Conservation (phyloP, 164 flowering plant genomes). For the Kalanchoe fedtschenkoi region DNA sequence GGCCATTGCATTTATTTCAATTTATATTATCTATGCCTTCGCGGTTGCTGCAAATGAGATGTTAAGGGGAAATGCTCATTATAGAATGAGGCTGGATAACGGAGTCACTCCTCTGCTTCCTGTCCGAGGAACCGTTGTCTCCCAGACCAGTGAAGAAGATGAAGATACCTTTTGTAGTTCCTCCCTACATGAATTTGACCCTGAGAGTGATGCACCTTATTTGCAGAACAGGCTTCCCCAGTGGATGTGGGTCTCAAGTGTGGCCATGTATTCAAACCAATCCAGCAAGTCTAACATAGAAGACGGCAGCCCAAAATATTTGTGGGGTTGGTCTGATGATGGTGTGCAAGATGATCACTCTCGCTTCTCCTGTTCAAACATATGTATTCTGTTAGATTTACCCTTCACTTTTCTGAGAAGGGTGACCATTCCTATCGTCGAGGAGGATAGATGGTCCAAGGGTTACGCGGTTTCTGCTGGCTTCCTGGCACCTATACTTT, state of each 20-base stretch:
- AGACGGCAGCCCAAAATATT: conserved; percentile 28
- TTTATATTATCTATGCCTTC: conserved; percentile 66
- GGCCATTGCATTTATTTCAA: conserved; percentile 60
- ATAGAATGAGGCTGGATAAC: conserved; percentile 57
- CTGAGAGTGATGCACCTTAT: conserved; percentile 29
- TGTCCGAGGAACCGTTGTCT: conserved; percentile 59
- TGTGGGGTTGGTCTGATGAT: conserved; percentile 89
- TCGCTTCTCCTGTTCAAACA: conserved; percentile 31
- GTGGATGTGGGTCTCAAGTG: conserved; percentile 93
- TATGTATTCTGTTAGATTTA: conserved; percentile 41
- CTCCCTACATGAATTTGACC: conserved; percentile 27
- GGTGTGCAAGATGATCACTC: conserved; percentile 14
- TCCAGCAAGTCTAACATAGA: conserved; percentile 12
- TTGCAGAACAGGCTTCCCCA: conserved; percentile 46
- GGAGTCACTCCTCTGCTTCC: conserved; percentile 81
- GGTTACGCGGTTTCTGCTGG: conserved; percentile 73
- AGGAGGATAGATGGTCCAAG: conserved; percentile 75
- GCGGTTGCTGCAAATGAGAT: conserved; percentile 85
- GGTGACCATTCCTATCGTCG: conserved; percentile 76
- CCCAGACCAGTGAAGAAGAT: conserved; percentile 51
- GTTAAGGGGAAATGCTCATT: conserved; percentile 60
- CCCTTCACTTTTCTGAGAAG: conserved; percentile 69
- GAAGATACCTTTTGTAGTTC: conserved; percentile 42
- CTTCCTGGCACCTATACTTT: conserved; percentile 58
- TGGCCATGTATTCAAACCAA: conserved; percentile 57